Evolutionary conservation across 768 basidiomycete species (phyloP), one percentile per base, ranked within the genome.

Genomic region (Butyriboletus loyo): DNA sequence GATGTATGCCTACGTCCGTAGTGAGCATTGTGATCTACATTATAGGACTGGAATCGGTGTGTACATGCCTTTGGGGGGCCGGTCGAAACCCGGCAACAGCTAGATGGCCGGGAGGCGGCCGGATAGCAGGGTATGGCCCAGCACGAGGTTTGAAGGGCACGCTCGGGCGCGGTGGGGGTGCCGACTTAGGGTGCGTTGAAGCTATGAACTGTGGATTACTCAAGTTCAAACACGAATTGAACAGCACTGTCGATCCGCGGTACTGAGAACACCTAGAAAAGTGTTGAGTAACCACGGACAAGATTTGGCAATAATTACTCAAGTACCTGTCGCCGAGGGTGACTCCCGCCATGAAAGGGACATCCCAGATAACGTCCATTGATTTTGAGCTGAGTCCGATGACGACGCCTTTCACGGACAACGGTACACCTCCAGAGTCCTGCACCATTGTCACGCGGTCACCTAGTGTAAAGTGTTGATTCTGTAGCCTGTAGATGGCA

Each of bases 281-380:
- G 19, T 17, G 30, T 30, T 50, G 35, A 52, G 34, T 31, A 11
- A 45, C 28, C 40, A 5, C 9, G 11, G n/a, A 24, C 10, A n/a
- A 41, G 8, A 11, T 28, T 10, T 27, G 4, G 17, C 19, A 22
- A 24, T 2, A 24, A 42, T 10, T 14, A 30, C 15, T 27, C 27
- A 37, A 35, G 63, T 61, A 92, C 89, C 94, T 78, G 62, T 90
- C 91, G 4, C 85, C 84, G 11, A 98, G 74, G 0, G 90, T 97
- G 3, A 81, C 78, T 7, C 97, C 97, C 21, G 92, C 85, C 83
- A 99, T 91, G 72, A 99, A 98, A 1, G 92, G 80, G 22, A 88
- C 86, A 67, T 99, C 97, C 91, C 97, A 98, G 0, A 96, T 81
- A 22, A 98, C 88, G 67, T 98, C 97, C 81, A 98, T 88, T 4